These are phyloP conservation scores for Ceratobasidium theobromae DNA, from an alignment of 1,284 basidiomycete species.

Conservation along the genomic window DNA sequence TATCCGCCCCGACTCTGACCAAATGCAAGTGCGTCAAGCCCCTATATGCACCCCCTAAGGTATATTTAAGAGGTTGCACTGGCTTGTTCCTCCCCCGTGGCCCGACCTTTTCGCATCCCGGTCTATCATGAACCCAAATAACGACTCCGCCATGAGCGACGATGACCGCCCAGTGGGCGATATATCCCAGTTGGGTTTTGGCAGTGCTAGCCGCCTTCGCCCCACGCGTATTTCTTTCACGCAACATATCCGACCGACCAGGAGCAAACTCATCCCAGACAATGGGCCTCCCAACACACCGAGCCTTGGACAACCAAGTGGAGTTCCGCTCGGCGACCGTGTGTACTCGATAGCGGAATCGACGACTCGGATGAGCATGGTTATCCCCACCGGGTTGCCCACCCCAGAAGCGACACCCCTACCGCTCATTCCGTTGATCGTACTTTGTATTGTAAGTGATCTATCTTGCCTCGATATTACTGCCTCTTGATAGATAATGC, in stretches of 20 bases:
- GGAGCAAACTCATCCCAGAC: not conserved
- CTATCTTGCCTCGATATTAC: not conserved
- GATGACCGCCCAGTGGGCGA: too few relatives aligned
- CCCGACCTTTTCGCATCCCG: not conserved
- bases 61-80: not conserved
- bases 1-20: not conserved
- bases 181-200: too few relatives aligned
- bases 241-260: not conserved
- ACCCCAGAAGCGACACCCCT: conserved; percentile 62
- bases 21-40: conserved; percentile 1
- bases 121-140: not conserved
- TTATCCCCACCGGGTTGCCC: conserved; percentile 69
- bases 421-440: conserved; percentile 82
- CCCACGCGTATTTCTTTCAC: conserved; percentile 6
- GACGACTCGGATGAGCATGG: not conserved
- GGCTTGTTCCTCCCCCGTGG: not conserved
- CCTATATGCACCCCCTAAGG: not conserved
- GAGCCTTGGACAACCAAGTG: not conserved
- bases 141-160: not conserved
- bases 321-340: conserved; percentile 17
- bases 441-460: conserved; percentile 74
- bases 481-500: not conserved
- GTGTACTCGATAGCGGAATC: conserved; percentile 22
- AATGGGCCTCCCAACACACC: not conserved
- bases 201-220: not conserved